Evolutionary conservation across 441 rosid species (phyloP).

Genomic region (Croton setiger): DNA sequence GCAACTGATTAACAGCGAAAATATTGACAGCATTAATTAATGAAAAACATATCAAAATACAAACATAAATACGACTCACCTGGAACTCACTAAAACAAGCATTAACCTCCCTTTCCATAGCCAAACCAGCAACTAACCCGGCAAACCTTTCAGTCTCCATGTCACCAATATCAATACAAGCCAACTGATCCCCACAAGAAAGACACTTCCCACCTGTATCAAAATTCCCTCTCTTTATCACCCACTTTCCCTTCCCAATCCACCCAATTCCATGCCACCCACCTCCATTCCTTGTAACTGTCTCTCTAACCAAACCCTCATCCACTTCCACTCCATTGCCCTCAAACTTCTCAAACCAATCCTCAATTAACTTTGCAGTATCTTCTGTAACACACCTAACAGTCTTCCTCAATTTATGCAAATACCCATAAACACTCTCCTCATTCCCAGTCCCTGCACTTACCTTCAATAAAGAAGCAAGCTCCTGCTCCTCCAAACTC

Average conservation of each 20-base stretch:
- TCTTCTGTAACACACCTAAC: slow-evolving; percentile 57
- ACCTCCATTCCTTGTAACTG: slow-evolving; percentile 58
- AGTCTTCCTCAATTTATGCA: slow-evolving; percentile 65
- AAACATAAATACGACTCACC: slow-evolving; percentile 35
- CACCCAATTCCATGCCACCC: slow-evolving; percentile 94
- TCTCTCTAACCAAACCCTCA: slow-evolving; percentile 31
- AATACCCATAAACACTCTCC: slow-evolving; percentile 58
- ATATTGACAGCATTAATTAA: neutral
- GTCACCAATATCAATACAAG: slow-evolving; percentile 60
- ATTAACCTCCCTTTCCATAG: slow-evolving; percentile 73
- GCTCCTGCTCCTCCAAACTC: slow-evolving; percentile 56
- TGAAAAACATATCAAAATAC: neutral
- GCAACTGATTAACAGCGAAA: neutral
- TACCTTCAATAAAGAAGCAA: slow-evolving; percentile 58
- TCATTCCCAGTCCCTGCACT: slow-evolving; percentile 47
- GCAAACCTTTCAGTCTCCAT: slow-evolving; percentile 63
- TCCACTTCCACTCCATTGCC: slow-evolving; percentile 26
- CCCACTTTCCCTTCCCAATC: slow-evolving; percentile 76
- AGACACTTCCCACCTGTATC: slow-evolving; percentile 48
- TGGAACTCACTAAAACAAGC: slow-evolving; percentile 75
- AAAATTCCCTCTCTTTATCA: slow-evolving; percentile 46
- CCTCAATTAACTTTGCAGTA: slow-evolving; percentile 46
- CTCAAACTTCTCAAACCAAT: slow-evolving; percentile 54
- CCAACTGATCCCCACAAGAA: slow-evolving; percentile 53
- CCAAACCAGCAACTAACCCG: slow-evolving; percentile 56